Base-by-base conservation (phyloP, 2,329 filamentous ascomycete species). In the Taxawa tesnikishii region DNA sequence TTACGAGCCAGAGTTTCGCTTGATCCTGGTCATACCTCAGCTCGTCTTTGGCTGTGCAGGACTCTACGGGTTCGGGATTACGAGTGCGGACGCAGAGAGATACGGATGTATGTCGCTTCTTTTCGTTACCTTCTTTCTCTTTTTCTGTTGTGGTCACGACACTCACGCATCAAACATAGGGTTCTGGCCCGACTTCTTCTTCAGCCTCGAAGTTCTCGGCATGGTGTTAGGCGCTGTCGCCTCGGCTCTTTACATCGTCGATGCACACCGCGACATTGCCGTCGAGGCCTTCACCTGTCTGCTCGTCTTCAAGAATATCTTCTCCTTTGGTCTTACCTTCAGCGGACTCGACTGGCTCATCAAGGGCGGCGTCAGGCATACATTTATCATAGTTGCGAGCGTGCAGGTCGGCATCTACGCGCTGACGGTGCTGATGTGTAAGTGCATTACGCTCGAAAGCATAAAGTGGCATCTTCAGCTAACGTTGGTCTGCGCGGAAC, bases 291-390 rank as follows among this genome's bases (percentile, higher is more conserved):
- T 94, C 53, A 94, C 85, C 0, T 83, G 83, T 56, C 72, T 90
- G 53, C 70, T 94, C 42, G 77, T 94, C 33, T 94, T 94, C 67
- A 94, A 94, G 59, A 94, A 94, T 56, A 70, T 94, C 40, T 93
- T 94, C 60, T 82, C 78, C 40, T 94, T 92, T 47, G 73, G 75
- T 5, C 62, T 94, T 34, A 93, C 87, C 0, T 92, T 78, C 53
- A 79, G 73, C 43, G 84, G 83, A 1, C 93, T 83, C 47, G 67
- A 85, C 36, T 94, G 88, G 87, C 66, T 94, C 15, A 66, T 79
- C 7, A 43, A 59, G 1, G 50, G 53, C 6, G 73, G 73, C 2
- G 72, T 77, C n/a, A 70, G 74, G 38, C 65, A 68, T 28, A 61
- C 71, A 0, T 88, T 94, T 56, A 67, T 80, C 33, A 68, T 72